Conservation (phyloP, 2,329 filamentous ascomycete genomes). For the Colletotrichum chlorophyti region DNA sequence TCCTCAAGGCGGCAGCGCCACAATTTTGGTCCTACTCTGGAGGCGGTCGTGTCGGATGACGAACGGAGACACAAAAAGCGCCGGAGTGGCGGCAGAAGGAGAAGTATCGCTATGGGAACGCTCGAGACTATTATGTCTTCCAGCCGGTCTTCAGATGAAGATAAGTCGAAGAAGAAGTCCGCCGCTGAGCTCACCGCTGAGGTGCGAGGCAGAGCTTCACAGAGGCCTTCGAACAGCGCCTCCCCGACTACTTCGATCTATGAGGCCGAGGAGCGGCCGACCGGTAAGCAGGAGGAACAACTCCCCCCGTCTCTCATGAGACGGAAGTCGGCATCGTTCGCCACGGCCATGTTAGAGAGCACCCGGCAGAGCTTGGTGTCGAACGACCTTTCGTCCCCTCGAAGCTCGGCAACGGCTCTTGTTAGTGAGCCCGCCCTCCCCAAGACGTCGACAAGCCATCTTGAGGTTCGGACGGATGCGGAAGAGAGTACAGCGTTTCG, state of each 20-base stretch:
- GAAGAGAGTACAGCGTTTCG: slow-evolving; percentile 34
- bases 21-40: slow-evolving; percentile 58
- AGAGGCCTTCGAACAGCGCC: slow-evolving; percentile 42
- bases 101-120: slow-evolving; percentile 65
- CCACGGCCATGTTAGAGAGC: slow-evolving; percentile 44
- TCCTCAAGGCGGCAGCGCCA: slow-evolving; percentile 38
- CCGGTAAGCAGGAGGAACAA: slow-evolving; percentile 28
- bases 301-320: slow-evolving; percentile 7
- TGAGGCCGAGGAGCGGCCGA: slow-evolving; percentile 36
- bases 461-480: slow-evolving; percentile 51
- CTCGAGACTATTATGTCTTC: slow-evolving; percentile 73
- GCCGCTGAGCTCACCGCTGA: slow-evolving; percentile 63
- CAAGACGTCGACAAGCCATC: slow-evolving; percentile 59
- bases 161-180: slow-evolving; percentile 64
- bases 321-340: slow-evolving; percentile 42
- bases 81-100: slow-evolving; percentile 49
- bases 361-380: slow-evolving; percentile 39
- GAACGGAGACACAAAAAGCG: slow-evolving; percentile 53
- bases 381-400: slow-evolving; percentile 37
- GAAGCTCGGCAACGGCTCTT: slow-evolving; percentile 48
- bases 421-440: slow-evolving; percentile 63
- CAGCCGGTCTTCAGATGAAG: slow-evolving; percentile 69
- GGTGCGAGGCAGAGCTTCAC: slow-evolving; percentile 54
- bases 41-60: slow-evolving; percentile 64
- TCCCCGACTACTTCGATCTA: slow-evolving; percentile 39